Base-by-base conservation (phyloP, 805 yeast species). In the Wickerhamomyces chambardii region DNA sequence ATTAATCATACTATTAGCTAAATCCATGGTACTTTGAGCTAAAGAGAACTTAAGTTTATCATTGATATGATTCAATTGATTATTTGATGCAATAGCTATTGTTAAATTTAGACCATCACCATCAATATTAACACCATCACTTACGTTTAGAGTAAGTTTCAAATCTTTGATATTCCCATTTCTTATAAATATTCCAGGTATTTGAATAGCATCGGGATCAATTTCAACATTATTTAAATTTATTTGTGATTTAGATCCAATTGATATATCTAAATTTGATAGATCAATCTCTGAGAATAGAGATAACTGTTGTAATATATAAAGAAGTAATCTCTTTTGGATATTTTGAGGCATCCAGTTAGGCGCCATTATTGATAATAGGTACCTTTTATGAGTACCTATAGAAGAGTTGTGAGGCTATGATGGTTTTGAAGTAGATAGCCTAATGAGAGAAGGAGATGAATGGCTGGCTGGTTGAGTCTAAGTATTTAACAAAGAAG, bases 261-360 rank as follows among this genome's bases (percentile, higher is more conserved):
- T 59, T 5, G 94, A 78, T 0, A 89, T 86, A 24, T 86, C 92
- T 35, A 89, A 55, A 50, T 86, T 82, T 15, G 86, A 81, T 15
- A 86, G 63, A 54, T 87, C 94, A 17, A 87, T 71, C 44, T 80
- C 83, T 1, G 95, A 82, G 50, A 89, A 84, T 29, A 89, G 59
- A 14, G 89, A 76, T 30, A 87, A 71, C 56, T 85, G 90, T 52
- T 83, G 84, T 18, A 89, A 68, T 5, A 87, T 74, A 55, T 85
- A 86, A 30, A 83, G 74, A 30, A 89, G 70, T 28, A 87, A 70
- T 46, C 95, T 66, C 58, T 84, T 82, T 50, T 87, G 95, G 29
- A 89, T 66, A 56, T 82, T 84, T 54, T 80, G 90, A 6, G 95
- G 90, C 56, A 84, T 69, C 94, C 95, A 85, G 32, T 49, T 51